Evolutionary conservation across 2,329 filamentous ascomycete species (phyloP), one percentile per base, ranked within the genome.

Genomic region (Colletotrichum eremochloae): DNA sequence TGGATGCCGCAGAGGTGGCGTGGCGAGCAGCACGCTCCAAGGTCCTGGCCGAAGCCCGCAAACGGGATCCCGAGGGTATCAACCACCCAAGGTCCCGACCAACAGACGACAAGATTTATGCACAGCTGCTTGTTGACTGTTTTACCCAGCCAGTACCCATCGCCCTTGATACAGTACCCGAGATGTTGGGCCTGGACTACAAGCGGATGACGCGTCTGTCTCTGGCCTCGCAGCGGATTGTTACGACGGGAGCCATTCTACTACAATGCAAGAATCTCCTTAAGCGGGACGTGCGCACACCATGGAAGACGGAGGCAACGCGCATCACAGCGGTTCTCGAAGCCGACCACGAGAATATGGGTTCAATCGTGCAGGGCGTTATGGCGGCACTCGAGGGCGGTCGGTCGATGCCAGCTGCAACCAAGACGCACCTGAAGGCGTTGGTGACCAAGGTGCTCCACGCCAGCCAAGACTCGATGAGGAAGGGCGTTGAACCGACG

Each of bases 201-300:
- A 87, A 86, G 65, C 92, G 93, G 20, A 88, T 94, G 53, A 81
- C 76, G 48, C 75, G 82, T 44, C 78, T 84, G 12, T 84, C 83
- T 0, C 78, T 74, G 29, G 81, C 76, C 75, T 77, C 83, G 0
- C 82, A 82, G 57, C 88, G 90, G 56, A 91, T 96, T 76, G 89
- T 93, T 31, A 93, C 92, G 1, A 89, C 92, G 4, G 93, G 92
- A 1, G 92, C 93, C 0, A 92, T 96, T 60, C 84, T 95, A 38
- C 83, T 96, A 18, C 94, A 94, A 63, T 92, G 92, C 80, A 96
- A 96, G 84, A 96, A 95, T 76, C 85, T 96, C 9, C 87, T 96
- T 42, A 95, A 95, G 82, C 90, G 94, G 20, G 93, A 96, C 77
- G 92, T 94, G 4, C 90, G 94, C 56, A 88, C 89, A 15, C 90